These are phyloP conservation scores for Lentinula sp. DNA, from an alignment of 768 basidiomycete species.

Conservation along the genomic window DNA sequence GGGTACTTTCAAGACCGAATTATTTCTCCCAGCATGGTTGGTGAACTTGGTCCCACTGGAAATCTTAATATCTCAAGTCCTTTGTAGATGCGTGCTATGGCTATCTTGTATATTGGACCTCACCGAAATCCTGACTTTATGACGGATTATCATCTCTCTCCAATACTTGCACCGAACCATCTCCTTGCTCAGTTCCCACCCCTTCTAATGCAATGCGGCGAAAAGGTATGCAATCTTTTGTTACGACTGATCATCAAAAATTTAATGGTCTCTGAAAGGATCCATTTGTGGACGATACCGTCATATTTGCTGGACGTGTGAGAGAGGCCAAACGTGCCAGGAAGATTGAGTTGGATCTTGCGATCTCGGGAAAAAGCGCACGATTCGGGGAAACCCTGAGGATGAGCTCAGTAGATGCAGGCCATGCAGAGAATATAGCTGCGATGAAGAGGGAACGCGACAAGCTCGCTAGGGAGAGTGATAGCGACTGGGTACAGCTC, in stretches of 20 bases:
- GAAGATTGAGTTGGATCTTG: conserved; percentile 64
- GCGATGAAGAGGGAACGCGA: conserved; percentile 55
- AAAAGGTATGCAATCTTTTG: conserved; percentile 71
- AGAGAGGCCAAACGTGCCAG: conserved; percentile 89
- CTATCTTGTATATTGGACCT: conserved; percentile 93
- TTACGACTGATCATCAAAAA: conserved; percentile 32
- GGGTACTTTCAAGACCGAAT: conserved; percentile 93
- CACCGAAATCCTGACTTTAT: conserved; percentile 91
- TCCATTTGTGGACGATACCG: conserved; percentile 95
- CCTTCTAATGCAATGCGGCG: conserved; percentile 90
- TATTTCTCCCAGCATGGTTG: conserved; percentile 92
- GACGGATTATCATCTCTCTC: conserved; percentile 94
- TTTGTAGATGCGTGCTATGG: conserved; percentile 97
- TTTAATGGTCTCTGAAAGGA: conserved; percentile 17
- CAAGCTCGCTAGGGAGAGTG: conserved; percentile 59
- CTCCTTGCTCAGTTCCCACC: conserved; percentile 93
- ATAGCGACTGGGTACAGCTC: conserved; percentile 94
- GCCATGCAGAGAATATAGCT: conserved; percentile 24
- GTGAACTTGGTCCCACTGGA: neutral
- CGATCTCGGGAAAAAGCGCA: conserved; percentile 54
- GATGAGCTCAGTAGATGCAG: conserved; percentile 46
- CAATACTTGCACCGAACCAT: conserved; percentile 79
- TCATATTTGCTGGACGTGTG: conserved; percentile 94
- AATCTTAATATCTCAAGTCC: conserved; percentile 4
- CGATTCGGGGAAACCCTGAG: conserved; percentile 57